Base-by-base conservation (phyloP, 1,284 basidiomycete genomes). In the Papiliotrema fonsecae region DNA sequence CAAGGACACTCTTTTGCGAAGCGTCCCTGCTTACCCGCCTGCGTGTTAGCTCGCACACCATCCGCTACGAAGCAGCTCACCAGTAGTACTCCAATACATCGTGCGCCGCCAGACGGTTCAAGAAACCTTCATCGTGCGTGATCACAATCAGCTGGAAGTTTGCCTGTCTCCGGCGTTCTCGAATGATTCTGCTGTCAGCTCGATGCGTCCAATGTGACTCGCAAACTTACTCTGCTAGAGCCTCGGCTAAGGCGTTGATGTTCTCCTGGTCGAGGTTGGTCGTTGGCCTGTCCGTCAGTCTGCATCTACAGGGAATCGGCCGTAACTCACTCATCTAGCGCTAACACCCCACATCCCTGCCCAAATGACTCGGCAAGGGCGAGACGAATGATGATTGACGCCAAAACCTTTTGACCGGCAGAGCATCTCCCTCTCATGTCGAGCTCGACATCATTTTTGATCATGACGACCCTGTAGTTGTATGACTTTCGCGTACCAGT, bases 401-500 rank as follows among this genome's bases (percentile, higher is more conserved):
- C 96, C 50, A 98, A 77, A 79, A 97, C 97, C 76, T 98, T 99
- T 73, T 99, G 96, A 0, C 96, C 96, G 0, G 96, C 96, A 19
- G 88, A 93, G 73, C 96, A 99, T 53, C 96, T 84, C 25, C 96
- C 96, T 52, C 94, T 85, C 94, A 99, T 99, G 71, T 99, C 94
- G 85, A 99, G 93, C 74, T 98, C 94, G 36, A 97, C 92, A 64
- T 91, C 86, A 69, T 97, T 93, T 76, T 97, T 98, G 53, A 87
- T 88, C 94, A 98, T 98, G 57, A 96, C 92, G 43, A 96, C 96
- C 51, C 96, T 81, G 74, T 99, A 99, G 73, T 98, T 98, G 79
- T 99, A 98, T n/a, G 91, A 88, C 59, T 88, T 81, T 64, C 90
- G 88, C 21, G 87, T 82, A 21, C 82, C 54, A 76, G 52, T 86